phyloP scores from a whole-genome alignment of 768 basidiomycete species.

The Sarcomyxa edulis region DNA sequence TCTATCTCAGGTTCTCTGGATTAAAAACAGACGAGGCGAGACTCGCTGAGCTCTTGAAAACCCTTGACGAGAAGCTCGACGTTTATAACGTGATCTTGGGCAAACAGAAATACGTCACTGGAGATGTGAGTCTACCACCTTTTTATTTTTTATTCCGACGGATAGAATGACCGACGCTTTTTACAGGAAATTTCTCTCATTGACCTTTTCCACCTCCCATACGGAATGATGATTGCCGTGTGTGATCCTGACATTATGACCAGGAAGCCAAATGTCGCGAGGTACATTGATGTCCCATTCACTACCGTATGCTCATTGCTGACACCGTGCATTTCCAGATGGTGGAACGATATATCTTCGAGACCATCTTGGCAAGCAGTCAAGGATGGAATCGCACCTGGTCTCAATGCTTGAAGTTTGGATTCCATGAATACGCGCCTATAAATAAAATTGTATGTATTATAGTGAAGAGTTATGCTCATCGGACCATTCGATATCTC shows the following conservation, averaged over 20 bases:
- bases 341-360: constrained; percentile 45
- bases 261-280: constrained; percentile 37
- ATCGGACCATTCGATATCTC: no score
- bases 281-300: constrained; percentile 19
- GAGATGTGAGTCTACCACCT: constrained; percentile 34
- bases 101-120: constrained; percentile 50
- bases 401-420: no score
- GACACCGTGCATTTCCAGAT: constrained; percentile 16
- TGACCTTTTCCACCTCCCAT: constrained; percentile 41
- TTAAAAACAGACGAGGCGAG: constrained; percentile 15
- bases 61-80: constrained; percentile 35
- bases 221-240: constrained; percentile 18
- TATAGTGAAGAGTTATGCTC: no score
- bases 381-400: no score
- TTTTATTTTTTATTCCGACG: neutral
- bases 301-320: neutral
- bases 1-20: constrained; percentile 11
- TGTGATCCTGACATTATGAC: constrained; percentile 23
- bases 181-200: constrained; percentile 35
- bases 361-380: constrained; percentile 44
- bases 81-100: constrained; percentile 48
- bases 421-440: no score
- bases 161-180: neutral
- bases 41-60: constrained; percentile 19
- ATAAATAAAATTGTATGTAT: no score